These are phyloP conservation scores for Calonectria pseudoturangicola DNA, from an alignment of 2,329 filamentous ascomycete species.

Conservation along the genomic window DNA sequence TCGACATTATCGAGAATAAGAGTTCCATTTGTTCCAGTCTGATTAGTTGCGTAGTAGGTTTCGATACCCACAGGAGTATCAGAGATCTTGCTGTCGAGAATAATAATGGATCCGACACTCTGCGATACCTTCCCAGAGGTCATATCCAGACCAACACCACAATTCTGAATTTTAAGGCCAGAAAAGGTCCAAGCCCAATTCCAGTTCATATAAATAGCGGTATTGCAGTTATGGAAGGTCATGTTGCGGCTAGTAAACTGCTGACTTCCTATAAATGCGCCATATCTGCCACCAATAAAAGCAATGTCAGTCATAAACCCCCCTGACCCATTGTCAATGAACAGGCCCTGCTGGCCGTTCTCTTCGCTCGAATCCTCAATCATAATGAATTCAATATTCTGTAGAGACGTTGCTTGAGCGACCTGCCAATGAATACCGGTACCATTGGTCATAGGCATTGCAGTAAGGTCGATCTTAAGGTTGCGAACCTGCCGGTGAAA, in stretches of 20 bases:
- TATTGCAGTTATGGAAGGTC: conserved; percentile 87
- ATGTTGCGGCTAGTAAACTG: conserved; percentile 91
- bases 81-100: conserved; percentile 87
- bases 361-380: conserved; percentile 75
- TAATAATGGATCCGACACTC: conserved; percentile 85
- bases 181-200: conserved; percentile 93
- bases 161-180: conserved; percentile 83
- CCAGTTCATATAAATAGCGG: conserved; percentile 93
- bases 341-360: conserved; percentile 85
- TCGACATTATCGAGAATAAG: conserved; percentile 94
- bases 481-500: conserved; percentile 90
- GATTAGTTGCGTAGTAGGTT: conserved; percentile 80
- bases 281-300: conserved; percentile 88
- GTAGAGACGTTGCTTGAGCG: conserved; percentile 86
- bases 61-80: conserved; percentile 85
- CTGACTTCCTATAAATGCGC: conserved; percentile 88
- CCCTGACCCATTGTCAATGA: conserved; percentile 90
- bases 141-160: conserved; percentile 87
- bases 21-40: conserved; percentile 83
- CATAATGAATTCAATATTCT: conserved; percentile 90
- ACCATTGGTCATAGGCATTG: conserved; percentile 75
- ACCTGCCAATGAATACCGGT: conserved; percentile 91
- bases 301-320: conserved; percentile 89
- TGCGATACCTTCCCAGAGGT: conserved; percentile 78
- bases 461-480: conserved; percentile 85